phyloP scores from a whole-genome alignment of 805 yeast genomes.

The Lipomyces lipofer region DNA sequence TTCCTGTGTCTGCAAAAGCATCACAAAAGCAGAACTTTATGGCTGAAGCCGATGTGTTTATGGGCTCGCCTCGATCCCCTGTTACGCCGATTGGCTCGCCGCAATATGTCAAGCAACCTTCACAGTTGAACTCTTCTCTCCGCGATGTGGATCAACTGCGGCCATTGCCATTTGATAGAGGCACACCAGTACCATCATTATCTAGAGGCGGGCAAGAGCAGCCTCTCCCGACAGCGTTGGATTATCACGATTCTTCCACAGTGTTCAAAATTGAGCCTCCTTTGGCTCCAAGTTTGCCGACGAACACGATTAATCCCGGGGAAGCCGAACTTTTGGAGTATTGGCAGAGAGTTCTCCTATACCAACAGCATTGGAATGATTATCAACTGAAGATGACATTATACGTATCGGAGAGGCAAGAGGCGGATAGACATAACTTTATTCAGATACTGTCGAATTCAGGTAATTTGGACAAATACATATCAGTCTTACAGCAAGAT shows the following conservation, averaged over 20 bases:
- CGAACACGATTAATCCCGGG: conserved; percentile 4
- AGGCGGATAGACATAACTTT: conserved; percentile 30
- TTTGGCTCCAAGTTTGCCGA: conserved; percentile 29
- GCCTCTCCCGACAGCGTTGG: conserved; percentile 14
- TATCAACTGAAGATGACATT: conserved; percentile 30
- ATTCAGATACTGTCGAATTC: conserved; percentile 16
- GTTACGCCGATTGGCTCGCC: background rate
- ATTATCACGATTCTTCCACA: conserved; percentile 30
- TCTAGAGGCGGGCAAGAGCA: conserved; percentile 1
- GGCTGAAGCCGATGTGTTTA: conserved; percentile 13
- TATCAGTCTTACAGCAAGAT: conserved; percentile 34
- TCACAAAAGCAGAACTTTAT: background rate
- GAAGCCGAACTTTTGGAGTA: conserved; percentile 26
- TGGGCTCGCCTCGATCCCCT: conserved; percentile 17
- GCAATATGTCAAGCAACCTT: background rate
- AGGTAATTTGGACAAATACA: conserved; percentile 24
- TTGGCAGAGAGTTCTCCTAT: conserved; percentile 26
- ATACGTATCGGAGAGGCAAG: conserved; percentile 33
- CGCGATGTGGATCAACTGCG: background rate
- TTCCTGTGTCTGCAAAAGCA: background rate
- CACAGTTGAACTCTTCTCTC: background rate
- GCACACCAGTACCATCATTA: conserved; percentile 12
- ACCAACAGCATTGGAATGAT: conserved; percentile 33
- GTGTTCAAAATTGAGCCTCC: conserved; percentile 34
- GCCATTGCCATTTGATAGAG: conserved; percentile 24